Evolutionary conservation across 345 rosid genomes (phyloP), one percentile per base, ranked within the genome.

Genomic region (Anacardium occidentale): DNA sequence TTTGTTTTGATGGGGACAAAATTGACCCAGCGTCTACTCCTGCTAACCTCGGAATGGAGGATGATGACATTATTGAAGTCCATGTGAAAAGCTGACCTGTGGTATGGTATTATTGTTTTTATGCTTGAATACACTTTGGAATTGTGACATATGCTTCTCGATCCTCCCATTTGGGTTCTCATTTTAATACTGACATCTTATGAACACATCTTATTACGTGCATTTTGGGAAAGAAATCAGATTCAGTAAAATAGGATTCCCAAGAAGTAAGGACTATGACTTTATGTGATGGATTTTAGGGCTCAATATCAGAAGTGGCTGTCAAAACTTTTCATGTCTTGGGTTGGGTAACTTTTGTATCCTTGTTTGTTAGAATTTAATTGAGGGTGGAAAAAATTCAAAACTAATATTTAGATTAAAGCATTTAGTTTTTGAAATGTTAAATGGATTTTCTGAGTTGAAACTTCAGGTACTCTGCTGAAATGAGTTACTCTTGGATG

Each of bases 21-120:
- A 76, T 94, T 47, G 76, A 76, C 82, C 89, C 89, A 26, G 53
- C 84, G 2, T 84, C 85, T 22, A 92, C 97, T 24, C 98, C 98
- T 47, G 75, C 72, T 63, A 71, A 83, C 75, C 95, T 94, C 51
- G 98, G 79, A 17, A 89, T 94, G 97, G 98, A 94, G 71, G 97
- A 94, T n/a, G 79, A 85, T 42, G 98, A 94, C 81, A 89, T 92
- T 62, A 85, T 94, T 71, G 96, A 90, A 86, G 98, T 90, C 65
- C 84, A 84, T 78, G 63, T 59, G 42, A 90, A 83, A 60, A 78
- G 83, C 59, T 89, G 86, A 91, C 64, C 64, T 1, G n/a, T 79
- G 80, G 81, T 75, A 61, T 50, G 24, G 64, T 48, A 59, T 59
- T 44, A 17, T 26, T 53, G 8, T 21, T 2, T n/a, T 25, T 25